phyloP scores from a whole-genome alignment of 371 early-diverging fungal species.

The Mucor velutinosus region DNA sequence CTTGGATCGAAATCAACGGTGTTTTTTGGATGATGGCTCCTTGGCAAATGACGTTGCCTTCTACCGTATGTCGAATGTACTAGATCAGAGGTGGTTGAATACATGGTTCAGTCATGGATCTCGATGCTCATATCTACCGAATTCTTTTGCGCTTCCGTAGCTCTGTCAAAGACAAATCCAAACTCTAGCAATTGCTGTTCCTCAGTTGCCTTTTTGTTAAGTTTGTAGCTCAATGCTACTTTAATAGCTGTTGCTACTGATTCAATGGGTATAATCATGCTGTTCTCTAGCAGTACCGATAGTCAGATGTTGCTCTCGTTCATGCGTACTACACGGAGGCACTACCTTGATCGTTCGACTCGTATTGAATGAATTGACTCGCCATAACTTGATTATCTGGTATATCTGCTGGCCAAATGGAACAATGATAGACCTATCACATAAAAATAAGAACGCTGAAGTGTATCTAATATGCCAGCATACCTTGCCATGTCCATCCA shows the following conservation, averaged over 20 bases:
- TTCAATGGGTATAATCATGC: constrained; percentile 13
- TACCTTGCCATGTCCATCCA: background rate
- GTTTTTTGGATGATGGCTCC: constrained; percentile 4
- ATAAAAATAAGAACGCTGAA: background rate
- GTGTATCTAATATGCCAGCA: background rate
- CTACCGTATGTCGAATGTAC: constrained; percentile 23
- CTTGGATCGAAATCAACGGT: constrained; percentile 14
- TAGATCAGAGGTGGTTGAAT: background rate
- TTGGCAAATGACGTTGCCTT: constrained; percentile 8
- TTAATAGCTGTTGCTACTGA: constrained; percentile 15
- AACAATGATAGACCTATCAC: constrained; percentile 28
- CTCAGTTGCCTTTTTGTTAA: constrained; percentile 16
- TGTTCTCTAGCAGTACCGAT: too few relatives aligned
- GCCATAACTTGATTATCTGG: background rate
- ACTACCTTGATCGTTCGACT: background rate
- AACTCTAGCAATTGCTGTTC: constrained; percentile 25
- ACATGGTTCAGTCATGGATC: background rate
- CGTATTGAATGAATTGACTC: background rate
- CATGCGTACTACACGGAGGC: too few relatives aligned
- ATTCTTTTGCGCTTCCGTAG: constrained; percentile 21
- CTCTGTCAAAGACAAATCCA: constrained; percentile 33
- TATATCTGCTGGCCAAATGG: constrained; percentile 33
- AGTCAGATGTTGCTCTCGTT: too few relatives aligned
- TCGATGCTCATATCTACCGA: constrained; percentile 16
- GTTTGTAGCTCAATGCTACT: constrained; percentile 15